Evolutionary conservation across 2,329 filamentous ascomycete genomes (phyloP).

Genomic region (Fusarium denticulatum): DNA sequence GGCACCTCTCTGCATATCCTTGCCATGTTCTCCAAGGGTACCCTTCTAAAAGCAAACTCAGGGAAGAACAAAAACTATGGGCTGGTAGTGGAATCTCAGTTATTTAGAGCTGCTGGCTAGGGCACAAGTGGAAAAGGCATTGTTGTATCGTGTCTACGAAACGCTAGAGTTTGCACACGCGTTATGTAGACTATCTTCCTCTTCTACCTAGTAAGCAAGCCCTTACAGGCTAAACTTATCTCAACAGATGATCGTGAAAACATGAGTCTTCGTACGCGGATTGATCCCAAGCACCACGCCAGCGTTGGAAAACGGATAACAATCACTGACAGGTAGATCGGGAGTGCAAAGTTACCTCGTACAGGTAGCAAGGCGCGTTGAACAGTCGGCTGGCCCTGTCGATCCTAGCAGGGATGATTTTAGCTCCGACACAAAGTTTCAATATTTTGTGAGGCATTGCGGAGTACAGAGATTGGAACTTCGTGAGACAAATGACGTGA

Average conservation of each 20-base stretch:
- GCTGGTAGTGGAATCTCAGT: fast-evolving
- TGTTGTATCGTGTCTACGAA: not conserved
- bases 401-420: not conserved
- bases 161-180: fast-evolving
- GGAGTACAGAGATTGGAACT: not conserved
- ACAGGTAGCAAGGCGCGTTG: not conserved
- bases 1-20: not conserved
- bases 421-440: too few relatives aligned
- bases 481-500: fast-evolving
- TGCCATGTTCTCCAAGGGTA: too few relatives aligned
- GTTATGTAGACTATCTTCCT: fast-evolving
- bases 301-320: not conserved
- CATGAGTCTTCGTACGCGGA: fast-evolving
- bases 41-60: fast-evolving
- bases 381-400: not conserved
- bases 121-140: not conserved
- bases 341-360: not conserved
- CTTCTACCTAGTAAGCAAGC: too few relatives aligned
- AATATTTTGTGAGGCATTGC: not conserved
- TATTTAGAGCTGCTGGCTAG: not conserved
- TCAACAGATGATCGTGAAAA: fast-evolving
- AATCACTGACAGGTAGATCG: fast-evolving
- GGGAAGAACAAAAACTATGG: not conserved
- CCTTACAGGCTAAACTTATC: fast-evolving
- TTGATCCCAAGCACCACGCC: too few relatives aligned